Conservation (phyloP, 192 early-diverging fungal genomes). For the Coemansia sp. region DNA sequence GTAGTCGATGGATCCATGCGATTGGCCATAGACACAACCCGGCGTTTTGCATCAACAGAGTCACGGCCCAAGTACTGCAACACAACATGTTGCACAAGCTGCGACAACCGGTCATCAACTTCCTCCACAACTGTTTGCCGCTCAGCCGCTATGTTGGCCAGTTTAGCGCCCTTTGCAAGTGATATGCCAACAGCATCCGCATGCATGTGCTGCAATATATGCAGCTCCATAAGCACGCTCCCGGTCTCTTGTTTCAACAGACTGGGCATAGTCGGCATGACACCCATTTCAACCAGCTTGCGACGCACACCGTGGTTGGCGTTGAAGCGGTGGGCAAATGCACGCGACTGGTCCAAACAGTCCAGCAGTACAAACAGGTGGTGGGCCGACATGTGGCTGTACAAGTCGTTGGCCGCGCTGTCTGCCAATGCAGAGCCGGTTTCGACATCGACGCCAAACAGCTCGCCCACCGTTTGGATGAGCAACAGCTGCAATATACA, state of each 20-base stretch:
- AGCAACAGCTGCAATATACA: slow-evolving; percentile 86
- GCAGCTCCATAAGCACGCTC: slow-evolving; percentile 64
- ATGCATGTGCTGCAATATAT: slow-evolving; percentile 79
- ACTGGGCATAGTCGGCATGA: slow-evolving; percentile 88
- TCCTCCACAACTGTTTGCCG: slow-evolving; percentile 55
- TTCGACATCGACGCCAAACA: slow-evolving; percentile 58
- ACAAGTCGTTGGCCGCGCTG: slow-evolving; percentile 36
- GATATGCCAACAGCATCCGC: slow-evolving; percentile 32
- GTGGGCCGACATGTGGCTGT: slow-evolving; percentile 45
- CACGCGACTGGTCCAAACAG: slow-evolving; percentile 75
- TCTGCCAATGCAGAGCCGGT: slow-evolving; percentile 46
- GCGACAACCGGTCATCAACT: slow-evolving; percentile 67
- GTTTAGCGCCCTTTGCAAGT: neutral
- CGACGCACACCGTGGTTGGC: slow-evolving; percentile 72
- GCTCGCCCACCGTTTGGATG: slow-evolving; percentile 86
- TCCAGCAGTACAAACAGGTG: slow-evolving; percentile 78
- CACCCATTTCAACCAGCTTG: slow-evolving; percentile 76
- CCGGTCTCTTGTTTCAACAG: slow-evolving; percentile 88
- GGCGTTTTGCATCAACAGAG: neutral
- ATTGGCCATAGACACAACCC: slow-evolving; percentile 4
- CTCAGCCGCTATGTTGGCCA: slow-evolving; percentile 21
- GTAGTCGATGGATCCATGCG: slow-evolving; percentile 5
- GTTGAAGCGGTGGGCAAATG: slow-evolving; percentile 83
- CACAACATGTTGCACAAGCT: slow-evolving; percentile 39
- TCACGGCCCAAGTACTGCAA: slow-evolving; percentile 20